Percentiles rank a stretch among this genome's conserved stretches.
phyloP scores from a whole-genome alignment of 257 asterid genomes.

The Scutellaria galericulata region DNA sequence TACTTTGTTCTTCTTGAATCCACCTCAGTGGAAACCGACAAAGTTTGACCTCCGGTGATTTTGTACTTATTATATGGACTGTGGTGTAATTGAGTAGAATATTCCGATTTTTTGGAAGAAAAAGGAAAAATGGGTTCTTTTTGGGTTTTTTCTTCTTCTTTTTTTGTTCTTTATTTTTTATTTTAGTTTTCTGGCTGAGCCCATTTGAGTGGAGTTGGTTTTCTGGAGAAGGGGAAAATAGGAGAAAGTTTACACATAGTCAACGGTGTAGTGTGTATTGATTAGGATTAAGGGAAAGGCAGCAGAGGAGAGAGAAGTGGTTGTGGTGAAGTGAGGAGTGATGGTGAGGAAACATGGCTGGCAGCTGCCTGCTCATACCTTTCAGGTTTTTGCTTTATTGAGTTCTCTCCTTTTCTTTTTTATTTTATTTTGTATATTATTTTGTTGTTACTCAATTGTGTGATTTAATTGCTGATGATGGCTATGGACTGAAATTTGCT shows the following conservation, averaged over 20 bases:
- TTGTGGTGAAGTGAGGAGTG: slow-evolving; percentile 40
- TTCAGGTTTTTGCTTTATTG: slow-evolving; percentile 66
- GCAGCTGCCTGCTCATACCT: slow-evolving; percentile 96
- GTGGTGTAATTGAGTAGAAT: slow-evolving; percentile 35
- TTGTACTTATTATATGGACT: slow-evolving; percentile 42
- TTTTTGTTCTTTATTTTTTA: neutral
- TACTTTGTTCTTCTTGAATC: slow-evolving; percentile 26
- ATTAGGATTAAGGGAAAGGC: slow-evolving; percentile 32
- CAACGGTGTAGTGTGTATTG: slow-evolving; percentile 32
- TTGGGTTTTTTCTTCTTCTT: neutral
- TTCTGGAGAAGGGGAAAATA: slow-evolving; percentile 30
- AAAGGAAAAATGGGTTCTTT: slow-evolving; percentile 31
- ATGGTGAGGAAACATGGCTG: slow-evolving; percentile 99
- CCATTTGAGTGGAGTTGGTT: slow-evolving; percentile 41
- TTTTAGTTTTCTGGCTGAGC: slow-evolving; percentile 27
- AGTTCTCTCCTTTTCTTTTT: neutral
- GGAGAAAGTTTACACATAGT: slow-evolving; percentile 33
- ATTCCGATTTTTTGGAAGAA: slow-evolving; percentile 31
- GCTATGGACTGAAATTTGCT: slow-evolving; percentile 15
- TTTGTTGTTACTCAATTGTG: slow-evolving; percentile 12
- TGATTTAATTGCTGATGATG: slow-evolving; percentile 28
- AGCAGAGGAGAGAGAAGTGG: slow-evolving; percentile 21
- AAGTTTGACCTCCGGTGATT: slow-evolving; percentile 44
- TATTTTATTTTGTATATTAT: neutral
- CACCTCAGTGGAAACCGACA: slow-evolving; percentile 35